Evolutionary conservation across 495 filamentous ascomycete genomes (phyloP), one percentile per base, ranked within the genome.

Genomic region (Hyaloscypha hepaticicola): DNA sequence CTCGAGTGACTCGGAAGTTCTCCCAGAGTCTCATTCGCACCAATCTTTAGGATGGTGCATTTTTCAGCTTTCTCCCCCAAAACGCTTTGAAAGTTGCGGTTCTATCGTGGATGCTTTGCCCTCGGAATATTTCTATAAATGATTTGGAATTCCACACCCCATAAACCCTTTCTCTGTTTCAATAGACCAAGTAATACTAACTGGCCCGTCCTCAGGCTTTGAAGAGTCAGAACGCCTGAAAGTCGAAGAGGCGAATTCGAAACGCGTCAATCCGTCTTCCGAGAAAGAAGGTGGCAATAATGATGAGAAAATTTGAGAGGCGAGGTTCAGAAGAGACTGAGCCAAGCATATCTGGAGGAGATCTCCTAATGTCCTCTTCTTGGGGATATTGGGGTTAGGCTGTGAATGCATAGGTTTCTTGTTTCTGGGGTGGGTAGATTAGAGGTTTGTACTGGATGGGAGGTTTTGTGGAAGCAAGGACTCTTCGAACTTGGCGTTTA

Each of bases 141-240:
- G 3, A 1, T 45, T 14, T 19, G 16, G 9, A 45, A 45, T 45
- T 16, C 38, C 38, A 45, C 0, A 45, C 16, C 12, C n/a, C n/a
- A n/a, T n/a, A n/a, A 16, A 45, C 4, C 4, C 12, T 19, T 45
- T 16, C 38, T 45, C 38, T 11, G 11, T 16, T n/a, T n/a, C 14
- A 16, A 19, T 19, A 14, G 19, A 45, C 1, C 38, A 45, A 45
- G 38, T 45, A 45, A 45, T 45, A 45, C 38, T 45, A 16, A 45
- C 38, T 11, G 11, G 31, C 12, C 31, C 16, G 0, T 19, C 4
- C 0, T 16, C 38, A 45, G 38, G 72, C 31, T 63, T 80, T 49
- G 76, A 78, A 62, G 66, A 61, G n/a, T 61, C 58, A 14, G 67
- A 72, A 45, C 66, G 55, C 12, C 22, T 25, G 12, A 65, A 33